phyloP scores from a whole-genome alignment of 257 asterid genomes.

The Solanum clarkiae region DNA sequence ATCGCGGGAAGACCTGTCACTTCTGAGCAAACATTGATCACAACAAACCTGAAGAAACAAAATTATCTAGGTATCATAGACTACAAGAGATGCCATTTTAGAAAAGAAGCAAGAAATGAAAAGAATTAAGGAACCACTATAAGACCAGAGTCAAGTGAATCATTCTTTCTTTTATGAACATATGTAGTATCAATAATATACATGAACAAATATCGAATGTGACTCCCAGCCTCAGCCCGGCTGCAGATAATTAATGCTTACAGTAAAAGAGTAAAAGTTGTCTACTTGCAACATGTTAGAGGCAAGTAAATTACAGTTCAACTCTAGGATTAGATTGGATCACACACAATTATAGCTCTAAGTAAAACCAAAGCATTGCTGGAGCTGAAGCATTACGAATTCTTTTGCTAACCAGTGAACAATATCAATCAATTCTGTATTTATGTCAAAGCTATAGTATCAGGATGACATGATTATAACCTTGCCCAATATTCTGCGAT shows the following conservation, averaged over 20 bases:
- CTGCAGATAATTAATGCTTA: background rate
- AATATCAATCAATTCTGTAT: background rate
- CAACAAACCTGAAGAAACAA: background rate
- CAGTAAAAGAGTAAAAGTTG: background rate
- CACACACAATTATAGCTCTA: background rate
- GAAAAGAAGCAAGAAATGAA: background rate
- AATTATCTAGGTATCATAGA: background rate
- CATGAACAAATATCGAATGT: background rate
- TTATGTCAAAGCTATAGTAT: background rate
- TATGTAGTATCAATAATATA: background rate
- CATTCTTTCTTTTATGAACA: background rate
- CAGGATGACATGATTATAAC: background rate
- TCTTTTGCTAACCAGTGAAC: background rate
- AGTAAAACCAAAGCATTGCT: background rate
- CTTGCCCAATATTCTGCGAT: background rate
- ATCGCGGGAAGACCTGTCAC: background rate
- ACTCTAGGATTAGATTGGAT: background rate
- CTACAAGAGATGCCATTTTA: background rate
- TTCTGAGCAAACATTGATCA: background rate
- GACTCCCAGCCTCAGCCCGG: background rate
- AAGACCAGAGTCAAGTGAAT: background rate
- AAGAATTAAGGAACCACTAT: background rate
- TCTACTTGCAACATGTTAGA: background rate
- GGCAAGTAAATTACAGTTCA: background rate
- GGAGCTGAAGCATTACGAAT: background rate